Percentiles rank a stretch among this genome's conserved stretches.
Evolutionary conservation across 129 eudicot species (phyloP).

Genomic region (Apium graveolens): DNA sequence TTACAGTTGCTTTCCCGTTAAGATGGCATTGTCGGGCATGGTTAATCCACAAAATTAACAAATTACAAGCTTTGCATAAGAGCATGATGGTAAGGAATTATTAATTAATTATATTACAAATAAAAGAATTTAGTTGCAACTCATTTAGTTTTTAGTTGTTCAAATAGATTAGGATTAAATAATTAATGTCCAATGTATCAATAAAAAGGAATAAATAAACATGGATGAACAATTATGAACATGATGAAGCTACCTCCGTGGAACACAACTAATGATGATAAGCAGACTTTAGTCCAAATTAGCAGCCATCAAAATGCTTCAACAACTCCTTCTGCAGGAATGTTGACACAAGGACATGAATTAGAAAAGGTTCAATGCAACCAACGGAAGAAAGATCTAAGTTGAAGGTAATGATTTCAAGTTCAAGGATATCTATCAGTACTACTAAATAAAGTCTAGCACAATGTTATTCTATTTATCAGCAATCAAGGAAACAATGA

Average conservation of each 20-base stretch:
- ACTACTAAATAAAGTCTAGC: not conserved
- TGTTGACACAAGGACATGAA: not conserved
- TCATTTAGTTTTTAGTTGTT: not conserved
- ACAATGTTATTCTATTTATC: not conserved
- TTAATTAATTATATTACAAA: not conserved
- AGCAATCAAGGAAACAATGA: not conserved
- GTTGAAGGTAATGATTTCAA: not conserved
- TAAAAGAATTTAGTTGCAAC: not conserved
- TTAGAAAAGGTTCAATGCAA: not conserved
- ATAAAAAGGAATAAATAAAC: slow-evolving; percentile 2
- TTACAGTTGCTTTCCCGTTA: not conserved
- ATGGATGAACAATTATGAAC: not conserved
- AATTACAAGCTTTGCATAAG: not conserved
- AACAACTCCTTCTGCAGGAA: slow-evolving; percentile 57
- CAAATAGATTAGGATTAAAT: not conserved
- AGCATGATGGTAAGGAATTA: not conserved
- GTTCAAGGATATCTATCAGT: not conserved
- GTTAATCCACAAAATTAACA: not conserved
- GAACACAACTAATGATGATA: slow-evolving; percentile 72
- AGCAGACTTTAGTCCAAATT: slow-evolving; percentile 58
- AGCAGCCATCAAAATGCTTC: slow-evolving; percentile 39
- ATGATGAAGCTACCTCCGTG: slow-evolving; percentile 53
- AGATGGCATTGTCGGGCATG: not conserved
- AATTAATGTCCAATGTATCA: slow-evolving; percentile 13
- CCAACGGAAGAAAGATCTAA: not conserved